Evolutionary conservation across 768 basidiomycete species (phyloP).

Genomic region (Lyophyllum decastes): DNA sequence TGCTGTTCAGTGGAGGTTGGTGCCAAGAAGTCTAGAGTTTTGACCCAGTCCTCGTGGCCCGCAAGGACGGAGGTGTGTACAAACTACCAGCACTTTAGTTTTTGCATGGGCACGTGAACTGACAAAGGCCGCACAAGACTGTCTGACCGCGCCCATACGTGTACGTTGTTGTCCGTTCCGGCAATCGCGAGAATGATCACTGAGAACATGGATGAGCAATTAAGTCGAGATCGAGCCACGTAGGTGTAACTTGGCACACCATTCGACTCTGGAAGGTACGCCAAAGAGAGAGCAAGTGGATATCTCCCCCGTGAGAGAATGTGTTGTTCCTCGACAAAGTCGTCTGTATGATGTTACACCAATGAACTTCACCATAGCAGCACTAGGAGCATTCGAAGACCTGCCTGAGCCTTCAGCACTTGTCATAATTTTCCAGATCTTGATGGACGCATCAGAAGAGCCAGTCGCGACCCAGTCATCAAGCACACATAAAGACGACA

Average conservation of each 20-base stretch:
- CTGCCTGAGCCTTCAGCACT: conserved; percentile 31
- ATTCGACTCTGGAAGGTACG: conserved; percentile 64
- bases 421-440: conserved; percentile 61
- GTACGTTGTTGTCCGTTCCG: conserved; percentile 78
- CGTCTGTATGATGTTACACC: conserved; percentile 26
- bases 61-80: conserved; percentile 57
- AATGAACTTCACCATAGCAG: neutral
- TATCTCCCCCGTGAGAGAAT: conserved; percentile 69
- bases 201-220: conserved; percentile 23
- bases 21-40: conserved; percentile 68
- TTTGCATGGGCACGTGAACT: neutral
- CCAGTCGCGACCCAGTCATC: conserved; percentile 66
- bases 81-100: conserved; percentile 42
- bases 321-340: conserved; percentile 50
- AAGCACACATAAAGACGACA: conserved; percentile 65
- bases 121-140: conserved; percentile 41
- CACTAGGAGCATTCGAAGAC: neutral
- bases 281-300: conserved; percentile 69
- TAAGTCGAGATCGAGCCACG: neutral
- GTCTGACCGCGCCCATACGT: conserved; percentile 74
- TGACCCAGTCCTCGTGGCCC: conserved; percentile 98
- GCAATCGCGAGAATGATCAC: conserved; percentile 76
- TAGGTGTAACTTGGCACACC: conserved; percentile 42
- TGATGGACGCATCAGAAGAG: conserved; percentile 79
- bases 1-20: conserved; percentile 35